Base-by-base conservation (phyloP, 495 filamentous ascomycete genomes). In the Tuber brumale region DNA sequence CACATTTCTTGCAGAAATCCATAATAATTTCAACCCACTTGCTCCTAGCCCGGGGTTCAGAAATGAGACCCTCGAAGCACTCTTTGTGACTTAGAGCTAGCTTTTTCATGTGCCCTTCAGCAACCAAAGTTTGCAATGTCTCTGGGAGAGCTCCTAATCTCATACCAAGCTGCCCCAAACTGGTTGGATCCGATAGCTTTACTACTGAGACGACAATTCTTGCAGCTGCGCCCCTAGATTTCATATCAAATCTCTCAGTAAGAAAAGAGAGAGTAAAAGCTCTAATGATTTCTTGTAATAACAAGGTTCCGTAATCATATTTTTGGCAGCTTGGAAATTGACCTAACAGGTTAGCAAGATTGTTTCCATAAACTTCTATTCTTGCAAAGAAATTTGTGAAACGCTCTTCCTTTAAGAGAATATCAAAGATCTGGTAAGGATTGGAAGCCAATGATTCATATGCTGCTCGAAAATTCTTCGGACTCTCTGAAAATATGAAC, bases 251-350 rank as follows among this genome's bases (percentile, higher is more conserved):
- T 12, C 51, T 27, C 14, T 61, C 51, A 61, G n/a, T 31, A 44
- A 77, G 46, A 21, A 77, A 70, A 8, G 70, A 72, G 35, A 77
- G 72, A n/a, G 76, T 45, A 42, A 77, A 77, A 10, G 74, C 44
- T 12, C 69, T 45, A 6, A 77, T 8, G 0, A 37, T 69, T 39
- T 77, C 74, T n/a, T 43, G 45, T 10, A 72, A 19, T 42, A 72
- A 37, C 21, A 35, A 45, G 4, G 23, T 10, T 37, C 9, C 42
- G 3, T 41, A 69, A 3, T 41, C 43, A 18, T 69, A 74, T 14
- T 48, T 72, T 48, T 44, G 43, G 1, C 35, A 39, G n/a, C 18
- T 18, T 0, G 70, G 51, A 23, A 72, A 76, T 44, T 69, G 31
- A 5, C 39, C 3, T 16, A 77, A 37, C 27, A 77, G 31, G 18